Percentiles rank a stretch among this genome's conserved stretches.
Conservation (phyloP, 2,329 filamentous ascomycete species). For the Ceratocystiopsis sp. region DNA sequence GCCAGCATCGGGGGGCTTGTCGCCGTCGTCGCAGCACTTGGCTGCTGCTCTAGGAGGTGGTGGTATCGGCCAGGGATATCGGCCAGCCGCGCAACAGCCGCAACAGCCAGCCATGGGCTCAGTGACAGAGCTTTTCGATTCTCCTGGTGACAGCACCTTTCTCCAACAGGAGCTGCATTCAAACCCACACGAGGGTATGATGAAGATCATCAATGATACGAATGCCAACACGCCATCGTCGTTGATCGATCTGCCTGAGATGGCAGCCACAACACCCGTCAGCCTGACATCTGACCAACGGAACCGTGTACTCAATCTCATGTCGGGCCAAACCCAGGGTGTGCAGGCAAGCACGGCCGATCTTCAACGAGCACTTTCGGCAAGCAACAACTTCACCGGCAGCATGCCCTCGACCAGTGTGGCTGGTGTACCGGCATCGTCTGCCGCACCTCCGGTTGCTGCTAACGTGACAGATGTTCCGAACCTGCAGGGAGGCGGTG, state of each 20-base stretch:
- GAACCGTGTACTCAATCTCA: constrained; percentile 40
- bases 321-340: constrained; percentile 26
- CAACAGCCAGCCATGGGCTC: constrained; percentile 24
- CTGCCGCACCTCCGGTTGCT: not conserved
- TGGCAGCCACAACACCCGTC: constrained; percentile 38
- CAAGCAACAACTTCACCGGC: not conserved
- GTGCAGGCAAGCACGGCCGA: no score
- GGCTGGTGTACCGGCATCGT: constrained; percentile 2
- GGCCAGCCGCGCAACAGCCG: no score
- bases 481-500: no score
- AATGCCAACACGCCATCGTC: constrained; percentile 31
- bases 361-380: not conserved
- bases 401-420: constrained; percentile 1
- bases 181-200: constrained; percentile 44
- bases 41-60: not conserved
- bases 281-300: constrained; percentile 40
- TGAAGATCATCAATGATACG: constrained; percentile 48
- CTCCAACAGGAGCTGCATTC: constrained; percentile 38
- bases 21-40: constrained; percentile 11
- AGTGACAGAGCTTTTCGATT: constrained; percentile 44
- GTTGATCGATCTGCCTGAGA: constrained; percentile 35
- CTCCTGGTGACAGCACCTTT: constrained; percentile 28
- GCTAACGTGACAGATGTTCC: no score
- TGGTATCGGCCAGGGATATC: not conserved
- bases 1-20: not conserved